Evolutionary conservation across 2,329 filamentous ascomycete genomes (phyloP).

Genomic region (Fusarium miscanthi): DNA sequence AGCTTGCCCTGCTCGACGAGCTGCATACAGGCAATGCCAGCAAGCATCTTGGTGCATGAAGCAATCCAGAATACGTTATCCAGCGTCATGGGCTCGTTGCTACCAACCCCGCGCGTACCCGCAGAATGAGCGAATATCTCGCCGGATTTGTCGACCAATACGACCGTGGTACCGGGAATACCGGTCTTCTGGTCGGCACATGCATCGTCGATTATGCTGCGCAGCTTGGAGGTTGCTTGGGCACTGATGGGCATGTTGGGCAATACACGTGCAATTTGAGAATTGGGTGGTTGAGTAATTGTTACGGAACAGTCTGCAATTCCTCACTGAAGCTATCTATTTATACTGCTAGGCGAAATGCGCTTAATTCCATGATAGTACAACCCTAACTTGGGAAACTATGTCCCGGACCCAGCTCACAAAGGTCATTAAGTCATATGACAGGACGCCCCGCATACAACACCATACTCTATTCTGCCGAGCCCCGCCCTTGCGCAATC

Average conservation of each 20-base stretch:
- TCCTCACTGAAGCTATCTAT: slow-evolving; percentile 3
- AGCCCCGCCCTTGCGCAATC: neutral
- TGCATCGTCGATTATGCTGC: slow-evolving; percentile 51
- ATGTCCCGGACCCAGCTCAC: neutral
- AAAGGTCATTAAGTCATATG: neutral
- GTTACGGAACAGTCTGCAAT: too few species aligned
- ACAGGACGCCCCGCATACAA: neutral
- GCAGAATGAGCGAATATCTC: slow-evolving; percentile 61
- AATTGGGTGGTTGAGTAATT: neutral
- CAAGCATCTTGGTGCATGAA: slow-evolving; percentile 67
- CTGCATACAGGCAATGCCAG: slow-evolving; percentile 65
- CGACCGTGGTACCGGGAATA: slow-evolving; percentile 59
- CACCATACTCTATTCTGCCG: neutral
- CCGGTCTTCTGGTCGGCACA: slow-evolving; percentile 51
- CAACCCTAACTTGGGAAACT: neutral
- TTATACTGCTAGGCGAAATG: neutral
- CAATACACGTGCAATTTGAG: neutral
- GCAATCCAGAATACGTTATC: slow-evolving; percentile 72
- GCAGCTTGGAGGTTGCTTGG: slow-evolving; percentile 25
- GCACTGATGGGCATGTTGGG: slow-evolving; percentile 34
- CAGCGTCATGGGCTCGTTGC: slow-evolving; percentile 64
- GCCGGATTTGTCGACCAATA: slow-evolving; percentile 60
- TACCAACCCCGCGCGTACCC: slow-evolving; percentile 57
- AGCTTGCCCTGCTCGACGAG: slow-evolving; percentile 64
- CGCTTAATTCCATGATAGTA: neutral